These are phyloP conservation scores for Geum urbanum DNA, from an alignment of 306 rosid species.

Conservation along the genomic window DNA sequence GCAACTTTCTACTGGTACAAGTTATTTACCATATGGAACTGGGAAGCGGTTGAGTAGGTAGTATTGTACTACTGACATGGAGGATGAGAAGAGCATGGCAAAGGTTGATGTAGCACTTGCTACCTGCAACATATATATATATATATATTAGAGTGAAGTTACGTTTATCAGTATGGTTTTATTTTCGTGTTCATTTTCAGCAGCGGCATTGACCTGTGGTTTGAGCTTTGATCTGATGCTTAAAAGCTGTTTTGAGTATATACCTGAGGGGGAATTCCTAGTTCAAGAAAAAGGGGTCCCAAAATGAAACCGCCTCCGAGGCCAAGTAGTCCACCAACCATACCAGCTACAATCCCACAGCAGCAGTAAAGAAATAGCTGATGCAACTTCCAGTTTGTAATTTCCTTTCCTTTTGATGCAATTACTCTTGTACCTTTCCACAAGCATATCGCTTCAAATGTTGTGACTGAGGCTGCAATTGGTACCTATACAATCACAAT, in stretches of 20 bases:
- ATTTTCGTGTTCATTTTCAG: background rate
- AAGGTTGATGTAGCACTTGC: conserved; percentile 84
- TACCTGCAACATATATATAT: conserved; percentile 37
- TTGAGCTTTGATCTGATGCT: background rate
- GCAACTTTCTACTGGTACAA: background rate
- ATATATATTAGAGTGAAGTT: background rate
- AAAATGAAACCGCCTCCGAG: conserved; percentile 78
- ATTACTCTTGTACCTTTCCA: conserved; percentile 64
- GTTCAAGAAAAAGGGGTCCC: conserved; percentile 78
- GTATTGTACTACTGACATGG: conserved; percentile 77
- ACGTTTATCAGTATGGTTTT: background rate
- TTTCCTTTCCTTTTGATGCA: conserved; percentile 74
- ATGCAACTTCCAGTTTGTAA: conserved; percentile 66
- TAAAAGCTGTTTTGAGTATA: background rate
- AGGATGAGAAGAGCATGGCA: conserved; percentile 68
- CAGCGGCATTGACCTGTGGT: background rate
- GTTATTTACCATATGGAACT: conserved; percentile 58
- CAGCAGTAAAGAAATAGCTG: conserved; percentile 50
- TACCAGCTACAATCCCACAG: conserved; percentile 68
- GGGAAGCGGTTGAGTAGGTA: conserved; percentile 68
- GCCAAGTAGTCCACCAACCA: conserved; percentile 78
- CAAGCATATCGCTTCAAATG: conserved; percentile 62
- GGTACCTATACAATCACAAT: conserved; percentile 43
- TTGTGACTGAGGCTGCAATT: conserved; percentile 58
- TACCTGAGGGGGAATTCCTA: conserved; percentile 88